Percentiles rank a stretch among this genome's conserved stretches.
phyloP scores from a whole-genome alignment of 768 basidiomycete genomes.

The Candolleomyces eurysporus region DNA sequence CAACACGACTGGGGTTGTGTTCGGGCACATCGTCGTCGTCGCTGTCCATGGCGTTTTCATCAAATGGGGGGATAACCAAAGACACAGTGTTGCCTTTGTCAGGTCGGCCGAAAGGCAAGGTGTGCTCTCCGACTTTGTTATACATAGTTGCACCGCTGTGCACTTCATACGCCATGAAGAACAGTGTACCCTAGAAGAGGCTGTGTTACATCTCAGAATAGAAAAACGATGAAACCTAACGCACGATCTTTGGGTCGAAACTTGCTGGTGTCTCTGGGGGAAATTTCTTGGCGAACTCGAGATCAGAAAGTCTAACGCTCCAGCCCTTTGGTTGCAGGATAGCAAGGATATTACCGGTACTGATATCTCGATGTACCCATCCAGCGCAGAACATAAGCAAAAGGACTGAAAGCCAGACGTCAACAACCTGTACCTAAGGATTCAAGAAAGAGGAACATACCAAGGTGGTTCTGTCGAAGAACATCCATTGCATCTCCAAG shows the following conservation, averaged over 20 bases:
- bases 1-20: no score
- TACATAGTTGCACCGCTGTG: background rate
- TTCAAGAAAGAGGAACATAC: background rate
- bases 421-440: background rate
- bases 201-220: background rate
- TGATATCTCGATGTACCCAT: constrained; percentile 11
- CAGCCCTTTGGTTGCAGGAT: background rate
- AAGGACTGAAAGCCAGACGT: background rate
- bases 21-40: no score
- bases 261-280: background rate
- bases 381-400: constrained; percentile 5
- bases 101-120: background rate
- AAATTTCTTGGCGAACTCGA: constrained; percentile 10
- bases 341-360: constrained; percentile 6
- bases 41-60: no score
- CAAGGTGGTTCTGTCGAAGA: background rate
- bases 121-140: background rate
- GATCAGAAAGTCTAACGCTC: constrained; percentile 4
- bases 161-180: constrained; percentile 12
- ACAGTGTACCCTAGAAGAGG: constrained; percentile 9
- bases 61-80: background rate
- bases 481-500: constrained; percentile 5
- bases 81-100: background rate
- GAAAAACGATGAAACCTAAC: background rate
- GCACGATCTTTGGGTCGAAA: constrained; percentile 5